Evolutionary conservation across 371 early-diverging fungal species (phyloP), one percentile per base, ranked within the genome.

Genomic region (Rhizopus microsporus): DNA sequence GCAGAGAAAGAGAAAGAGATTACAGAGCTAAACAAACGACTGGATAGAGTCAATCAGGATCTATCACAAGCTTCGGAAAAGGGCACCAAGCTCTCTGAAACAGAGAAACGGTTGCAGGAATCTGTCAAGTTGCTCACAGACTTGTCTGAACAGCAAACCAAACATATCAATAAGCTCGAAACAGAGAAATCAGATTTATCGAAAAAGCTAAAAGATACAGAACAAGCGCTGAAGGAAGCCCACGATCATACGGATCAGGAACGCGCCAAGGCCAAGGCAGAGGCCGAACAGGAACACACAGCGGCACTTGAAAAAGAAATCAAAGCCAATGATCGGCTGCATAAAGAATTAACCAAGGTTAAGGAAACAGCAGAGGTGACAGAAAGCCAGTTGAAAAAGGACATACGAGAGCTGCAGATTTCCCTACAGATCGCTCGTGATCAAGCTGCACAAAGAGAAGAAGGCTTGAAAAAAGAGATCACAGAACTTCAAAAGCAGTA

Each of bases 391-490:
- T 57, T 82, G 15, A 62, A 76, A 35, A 74, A 77, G 17, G 85
- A 87, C 71, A 78, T 85, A 15, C 78, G 78, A 17, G 88, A 91
- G 9, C 64, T 89, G 33, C 85, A 87, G 10, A 69, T 78, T 1
- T 69, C 83, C 0, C 61, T 91, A 3, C 76, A 86, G 31, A 75
- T 80, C 10, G 55, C 67, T 0, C 88, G 90, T 54, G 83, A 87
- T 30, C 81, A 82, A 16, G 76, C 84, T 2, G 88, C 84, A 0
- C 63, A 72, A 56, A 73, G 75, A 35, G 91, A 91, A 57, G 91
- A 89, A 38, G 67, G 60, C 7, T 57, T 87, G 16, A 70, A 81
- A 43, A 65, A 78, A 38, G 89, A 91, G 54, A 71, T 57, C 7
- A 56, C 80, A 73, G 68, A 68, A 30, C 57, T 88, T 5, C 90